Conservation (phyloP, 2,329 filamentous ascomycete genomes). For the Orbilia quercus region DNA sequence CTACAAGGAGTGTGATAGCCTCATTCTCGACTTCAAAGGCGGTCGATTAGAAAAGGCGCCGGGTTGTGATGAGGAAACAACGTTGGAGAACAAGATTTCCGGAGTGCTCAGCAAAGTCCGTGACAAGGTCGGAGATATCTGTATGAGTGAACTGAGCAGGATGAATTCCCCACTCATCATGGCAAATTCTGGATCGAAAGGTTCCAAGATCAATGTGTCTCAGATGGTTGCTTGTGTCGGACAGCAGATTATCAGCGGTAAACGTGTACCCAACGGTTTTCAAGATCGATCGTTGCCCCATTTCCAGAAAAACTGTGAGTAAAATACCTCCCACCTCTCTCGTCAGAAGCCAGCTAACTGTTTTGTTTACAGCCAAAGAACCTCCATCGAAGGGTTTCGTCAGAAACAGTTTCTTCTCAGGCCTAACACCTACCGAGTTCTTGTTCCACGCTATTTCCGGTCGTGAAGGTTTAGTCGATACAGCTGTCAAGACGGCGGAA, state of each 20-base stretch:
- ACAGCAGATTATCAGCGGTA: constrained; percentile 95
- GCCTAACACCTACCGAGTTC: constrained; percentile 89
- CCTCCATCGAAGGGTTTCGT: constrained; percentile 98
- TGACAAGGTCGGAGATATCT: constrained; percentile 88
- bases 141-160: constrained; percentile 86
- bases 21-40: constrained; percentile 82
- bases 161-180: constrained; percentile 95
- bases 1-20: constrained; percentile 81
- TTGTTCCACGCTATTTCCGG: constrained; percentile 98
- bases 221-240: constrained; percentile 98
- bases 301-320: constrained; percentile 80
- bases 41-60: constrained; percentile 86
- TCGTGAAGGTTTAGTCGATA: constrained; percentile 98
- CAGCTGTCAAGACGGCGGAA: constrained; percentile 97
- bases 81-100: constrained; percentile 88
- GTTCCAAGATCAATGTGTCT: constrained; percentile 96
- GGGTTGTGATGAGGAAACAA: constrained; percentile 90
- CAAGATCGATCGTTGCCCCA: constrained; percentile 94
- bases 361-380: constrained; percentile 71
- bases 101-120: constrained; percentile 92
- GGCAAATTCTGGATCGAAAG: constrained; percentile 97
- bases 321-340: background rate
- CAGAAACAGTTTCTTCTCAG: constrained; percentile 95
- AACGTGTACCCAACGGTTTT: constrained; percentile 94
- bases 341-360: background rate